Conservation (phyloP, 495 filamentous ascomycete species). For the Lophiotrema nucula region DNA sequence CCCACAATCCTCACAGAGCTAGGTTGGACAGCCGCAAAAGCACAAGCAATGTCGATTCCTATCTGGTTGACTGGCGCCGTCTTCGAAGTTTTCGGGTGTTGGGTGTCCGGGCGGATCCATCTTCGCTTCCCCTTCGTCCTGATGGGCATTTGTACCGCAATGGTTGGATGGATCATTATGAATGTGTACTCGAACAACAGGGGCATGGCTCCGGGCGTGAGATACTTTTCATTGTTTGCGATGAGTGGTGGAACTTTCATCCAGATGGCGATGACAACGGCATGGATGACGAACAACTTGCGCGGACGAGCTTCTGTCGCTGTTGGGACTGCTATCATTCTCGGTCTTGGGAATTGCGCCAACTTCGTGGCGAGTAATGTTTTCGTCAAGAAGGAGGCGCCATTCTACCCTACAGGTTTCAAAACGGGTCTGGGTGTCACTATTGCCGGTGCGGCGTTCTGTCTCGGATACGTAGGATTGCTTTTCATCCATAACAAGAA, state of each 20-base stretch:
- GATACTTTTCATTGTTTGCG: slow-evolving; percentile 26
- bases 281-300: slow-evolving; percentile 31
- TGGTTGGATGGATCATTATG: slow-evolving; percentile 29
- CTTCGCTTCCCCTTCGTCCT: slow-evolving; percentile 29
- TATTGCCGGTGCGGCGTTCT: slow-evolving; percentile 12
- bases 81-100: slow-evolving; percentile 16
- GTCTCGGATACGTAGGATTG: slow-evolving; percentile 12
- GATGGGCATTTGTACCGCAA: slow-evolving; percentile 12
- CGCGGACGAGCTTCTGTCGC: slow-evolving; percentile 20
- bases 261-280: slow-evolving; percentile 28
- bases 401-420: slow-evolving; percentile 26
- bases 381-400: slow-evolving; percentile 26
- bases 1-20: slow-evolving; percentile 33
- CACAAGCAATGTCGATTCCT: slow-evolving; percentile 31
- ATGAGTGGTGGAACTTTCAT: slow-evolving; percentile 27
- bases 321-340: slow-evolving; percentile 24
- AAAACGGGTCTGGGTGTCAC: slow-evolving; percentile 22
- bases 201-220: slow-evolving; percentile 9
- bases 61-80: slow-evolving; percentile 27
- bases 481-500: slow-evolving; percentile 23
- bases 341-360: slow-evolving; percentile 30
- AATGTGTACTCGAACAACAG: slow-evolving; percentile 5
- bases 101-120: slow-evolving; percentile 21
- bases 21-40: slow-evolving; percentile 26
- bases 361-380: slow-evolving; percentile 32